Evolutionary conservation across 352 stramenopile genomes (phyloP).

Genomic region (Phytophthora foliorum): DNA sequence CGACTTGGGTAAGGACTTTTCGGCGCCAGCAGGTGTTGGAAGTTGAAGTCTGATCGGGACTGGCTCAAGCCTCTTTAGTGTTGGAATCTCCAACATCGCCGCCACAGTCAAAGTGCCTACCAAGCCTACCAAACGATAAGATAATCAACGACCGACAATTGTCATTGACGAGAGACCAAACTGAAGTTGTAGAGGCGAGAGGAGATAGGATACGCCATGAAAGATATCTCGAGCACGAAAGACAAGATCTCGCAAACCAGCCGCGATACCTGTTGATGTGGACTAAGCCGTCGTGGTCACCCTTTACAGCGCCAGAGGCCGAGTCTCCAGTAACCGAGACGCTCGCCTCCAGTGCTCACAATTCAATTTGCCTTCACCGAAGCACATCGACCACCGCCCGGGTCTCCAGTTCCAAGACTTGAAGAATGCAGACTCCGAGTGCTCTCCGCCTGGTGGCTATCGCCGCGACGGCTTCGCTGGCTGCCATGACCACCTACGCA

Average conservation of each 20-base stretch:
- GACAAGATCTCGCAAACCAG: slow-evolving; percentile 10
- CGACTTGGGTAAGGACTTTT: slow-evolving; percentile 6
- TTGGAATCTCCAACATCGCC: too few relatives aligned
- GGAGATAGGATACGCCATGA: background rate
- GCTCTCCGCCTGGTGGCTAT: slow-evolving; percentile 31
- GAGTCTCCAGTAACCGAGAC: background rate
- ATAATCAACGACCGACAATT: background rate
- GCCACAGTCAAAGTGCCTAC: too few relatives aligned
- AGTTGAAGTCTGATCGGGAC: slow-evolving; percentile 9
- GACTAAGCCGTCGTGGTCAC: background rate
- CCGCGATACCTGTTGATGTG: slow-evolving; percentile 10
- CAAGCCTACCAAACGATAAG: too few relatives aligned
- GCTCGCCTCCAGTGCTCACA: slow-evolving; percentile 17
- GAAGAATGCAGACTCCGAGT: slow-evolving; percentile 38
- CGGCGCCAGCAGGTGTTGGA: background rate
- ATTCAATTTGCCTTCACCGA: slow-evolving; percentile 38
- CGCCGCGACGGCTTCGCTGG: slow-evolving; percentile 13
- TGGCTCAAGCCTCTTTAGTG: background rate
- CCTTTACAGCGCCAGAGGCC: background rate
- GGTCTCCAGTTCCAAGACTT: slow-evolving; percentile 1
- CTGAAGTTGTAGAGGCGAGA: background rate
- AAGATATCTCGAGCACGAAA: slow-evolving; percentile 9
- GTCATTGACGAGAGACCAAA: background rate
- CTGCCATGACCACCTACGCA: slow-evolving; percentile 20
- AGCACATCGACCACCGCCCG: slow-evolving; percentile 10